Evolutionary conservation across 2,329 filamentous ascomycete species (phyloP).

Genomic region (Aspergillus vadensis): DNA sequence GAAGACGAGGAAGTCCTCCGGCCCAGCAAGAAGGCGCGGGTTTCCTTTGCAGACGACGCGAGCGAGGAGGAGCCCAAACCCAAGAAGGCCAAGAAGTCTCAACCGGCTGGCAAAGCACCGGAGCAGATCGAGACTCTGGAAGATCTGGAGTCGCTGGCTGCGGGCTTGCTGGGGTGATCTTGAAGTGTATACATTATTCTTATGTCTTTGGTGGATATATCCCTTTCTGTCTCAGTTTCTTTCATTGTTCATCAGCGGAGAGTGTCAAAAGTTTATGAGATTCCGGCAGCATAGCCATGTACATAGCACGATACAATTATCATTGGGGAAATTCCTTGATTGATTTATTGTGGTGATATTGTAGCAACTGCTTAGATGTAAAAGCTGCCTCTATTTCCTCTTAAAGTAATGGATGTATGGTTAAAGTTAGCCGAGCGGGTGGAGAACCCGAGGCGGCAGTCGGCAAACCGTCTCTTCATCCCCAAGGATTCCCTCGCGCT

Average conservation of each 20-base stretch:
- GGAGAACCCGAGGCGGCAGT: neutral
- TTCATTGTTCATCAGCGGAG: conserved; percentile 24
- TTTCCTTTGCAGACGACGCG: conserved; percentile 39
- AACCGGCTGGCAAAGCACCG: conserved; percentile 20
- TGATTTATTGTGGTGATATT: no score
- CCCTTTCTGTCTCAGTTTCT: conserved; percentile 17
- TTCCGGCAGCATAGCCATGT: conserved; percentile 7
- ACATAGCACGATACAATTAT: conserved; percentile 6
- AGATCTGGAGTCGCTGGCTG: conserved; percentile 51
- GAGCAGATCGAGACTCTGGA: conserved; percentile 47
- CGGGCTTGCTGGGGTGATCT: conserved; percentile 42
- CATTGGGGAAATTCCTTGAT: neutral
- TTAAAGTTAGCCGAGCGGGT: conserved; percentile 3
- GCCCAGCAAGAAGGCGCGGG: conserved; percentile 45
- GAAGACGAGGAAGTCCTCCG: conserved; percentile 31
- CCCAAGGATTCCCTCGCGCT: neutral
- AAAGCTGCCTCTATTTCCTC: no score
- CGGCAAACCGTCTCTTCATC: conserved; percentile 4
- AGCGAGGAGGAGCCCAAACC: conserved; percentile 29
- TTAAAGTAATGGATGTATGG: no score
- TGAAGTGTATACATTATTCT: neutral
- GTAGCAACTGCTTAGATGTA: no score
- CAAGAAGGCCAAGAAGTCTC: conserved; percentile 31
- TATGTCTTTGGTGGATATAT: conserved; percentile 14
- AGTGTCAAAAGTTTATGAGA: conserved; percentile 29